Base-by-base conservation (phyloP, 2,329 filamentous ascomycete species). In the Sphaerulina populicola region DNA sequence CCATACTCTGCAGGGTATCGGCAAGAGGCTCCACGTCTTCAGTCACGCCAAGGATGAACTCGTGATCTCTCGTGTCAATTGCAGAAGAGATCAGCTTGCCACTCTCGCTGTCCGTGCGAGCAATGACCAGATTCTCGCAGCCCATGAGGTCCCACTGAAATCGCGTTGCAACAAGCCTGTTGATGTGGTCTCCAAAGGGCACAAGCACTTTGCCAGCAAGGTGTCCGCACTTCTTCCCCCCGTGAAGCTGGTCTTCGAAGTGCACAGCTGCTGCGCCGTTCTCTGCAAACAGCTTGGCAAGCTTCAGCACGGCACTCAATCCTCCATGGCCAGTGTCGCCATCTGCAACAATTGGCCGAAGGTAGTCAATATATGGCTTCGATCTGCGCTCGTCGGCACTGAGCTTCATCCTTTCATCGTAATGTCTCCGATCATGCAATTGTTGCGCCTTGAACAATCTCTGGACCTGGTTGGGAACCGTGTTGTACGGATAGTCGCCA, bases 91-190 rank as follows among this genome's bases (percentile, higher is more conserved):
- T 77, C 18, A 98, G 78, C 67, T 84, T 90, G 41, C 91, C 93
- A 56, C 88, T 94, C 71, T 97, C 93, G 0, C 89, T 94, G 69
- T 98, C 93, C 1, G 93, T 97, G 52, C 93, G 83, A 2, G 93
- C 93, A 66, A 98, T 93, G 38, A 97, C 82, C 3, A 97, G 77
- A 68, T 94, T 97, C 73, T 98, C 93, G 47, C 81, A 83, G 42
- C 91, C 93, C 91, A 98, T 97, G 61, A 96, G 77, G 64, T 98
- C 93, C 91, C 91, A 98, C 66, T 98, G 93, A 73, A 95, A 96
- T 53, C 93, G 83, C 2, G 91, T 83, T 1, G 93, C 90, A 15
- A 89, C 83, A 4, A 98, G 81, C 27, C 93, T 84, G 73, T 95
- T 96, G 75, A 97, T 94, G 73, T 98, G 93, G 68, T 97, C 93